Conservation (phyloP, 768 basidiomycete genomes). For the Tylopilus sp. region DNA sequence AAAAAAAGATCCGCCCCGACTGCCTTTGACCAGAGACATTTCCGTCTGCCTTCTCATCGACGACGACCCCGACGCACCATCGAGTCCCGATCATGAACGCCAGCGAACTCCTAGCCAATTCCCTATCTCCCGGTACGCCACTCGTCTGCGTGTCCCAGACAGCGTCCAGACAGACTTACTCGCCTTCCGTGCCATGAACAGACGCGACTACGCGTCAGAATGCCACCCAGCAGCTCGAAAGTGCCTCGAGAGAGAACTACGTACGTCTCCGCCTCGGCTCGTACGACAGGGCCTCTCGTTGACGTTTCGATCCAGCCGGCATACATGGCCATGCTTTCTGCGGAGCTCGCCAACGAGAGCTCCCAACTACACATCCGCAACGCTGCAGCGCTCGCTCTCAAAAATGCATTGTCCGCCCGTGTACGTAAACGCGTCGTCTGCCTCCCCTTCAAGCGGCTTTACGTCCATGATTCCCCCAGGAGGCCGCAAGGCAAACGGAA, state of each 20-base stretch:
- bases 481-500: slow-evolving; percentile 68
- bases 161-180: slow-evolving; percentile 31
- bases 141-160: slow-evolving; percentile 27
- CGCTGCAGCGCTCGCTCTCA: slow-evolving; percentile 95
- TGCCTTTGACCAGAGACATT: slow-evolving; percentile 10
- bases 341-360: slow-evolving; percentile 76
- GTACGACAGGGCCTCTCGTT: background rate
- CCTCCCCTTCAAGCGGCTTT: slow-evolving; percentile 12
- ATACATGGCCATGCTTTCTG: slow-evolving; percentile 89
- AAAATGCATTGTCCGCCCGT: slow-evolving; percentile 88
- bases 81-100: slow-evolving; percentile 72
- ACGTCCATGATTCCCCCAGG: slow-evolving; percentile 49
- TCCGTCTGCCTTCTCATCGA: slow-evolving; percentile 17
- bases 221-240: slow-evolving; percentile 88
- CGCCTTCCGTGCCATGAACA: slow-evolving; percentile 34
- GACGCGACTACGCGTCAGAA: slow-evolving; percentile 88
- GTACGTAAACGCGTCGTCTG: slow-evolving; percentile 50
- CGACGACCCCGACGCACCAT: slow-evolving; percentile 23
- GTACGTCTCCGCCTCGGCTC: slow-evolving; percentile 54
- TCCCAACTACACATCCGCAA: slow-evolving; percentile 75
- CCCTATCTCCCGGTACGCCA: slow-evolving; percentile 81
- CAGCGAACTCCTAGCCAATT: slow-evolving; percentile 85
- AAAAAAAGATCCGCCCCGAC: slow-evolving; percentile 2
- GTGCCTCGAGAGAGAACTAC: slow-evolving; percentile 83
- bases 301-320: slow-evolving; percentile 57